Base-by-base conservation (phyloP, 768 basidiomycete genomes). In the Mycena rebaudengoi region DNA sequence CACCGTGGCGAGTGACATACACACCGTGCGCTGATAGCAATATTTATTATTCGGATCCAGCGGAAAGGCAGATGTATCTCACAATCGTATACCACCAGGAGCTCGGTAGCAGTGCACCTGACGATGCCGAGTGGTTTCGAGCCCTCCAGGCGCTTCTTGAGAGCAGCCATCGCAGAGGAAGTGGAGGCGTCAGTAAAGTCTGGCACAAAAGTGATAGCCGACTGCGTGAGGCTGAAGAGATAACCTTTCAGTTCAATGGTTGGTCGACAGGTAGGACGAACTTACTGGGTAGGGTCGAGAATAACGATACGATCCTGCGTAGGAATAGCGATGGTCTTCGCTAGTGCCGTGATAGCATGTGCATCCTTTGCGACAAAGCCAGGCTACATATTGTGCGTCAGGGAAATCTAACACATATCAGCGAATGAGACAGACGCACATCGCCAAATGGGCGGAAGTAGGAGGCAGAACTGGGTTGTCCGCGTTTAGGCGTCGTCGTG, bases 61-160 rank as follows among this genome's bases (percentile, higher is more conserved):
- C 43, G 60, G 20, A 43, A 21, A 46, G 28, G 28, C 5, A 32
- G 51, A 51, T 41, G 32, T 32, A 37, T 72, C 88, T 70, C 58
- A 91, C 93, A 83, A 65, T 95, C 91, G 66, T 90, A 95, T 35
- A 95, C 73, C 13, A 94, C 84, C 64, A 95, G 75, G 21, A 91
- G 76, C 70, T 94, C 91, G 23, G 76, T 74, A 5, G 76, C 70
- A 48, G 82, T 81, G 7, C 81, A 80, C 45, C 86, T 84, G 7
- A 92, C 78, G 32, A 94, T 75, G 7, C 94, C 94, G 4, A 95
- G 79, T 2, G 90, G 85, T 69, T 83, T 91, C 25, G 85, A 79
- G 18, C 72, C 73, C 32, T 88, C 86, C 52, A 89, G 81, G 18
- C 84, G 85, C 14, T 74, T 69, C 76, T 91, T 94, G 52, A 95